Base-by-base conservation (phyloP, 495 filamentous ascomycete species). In the Trichoderma gamsii region DNA sequence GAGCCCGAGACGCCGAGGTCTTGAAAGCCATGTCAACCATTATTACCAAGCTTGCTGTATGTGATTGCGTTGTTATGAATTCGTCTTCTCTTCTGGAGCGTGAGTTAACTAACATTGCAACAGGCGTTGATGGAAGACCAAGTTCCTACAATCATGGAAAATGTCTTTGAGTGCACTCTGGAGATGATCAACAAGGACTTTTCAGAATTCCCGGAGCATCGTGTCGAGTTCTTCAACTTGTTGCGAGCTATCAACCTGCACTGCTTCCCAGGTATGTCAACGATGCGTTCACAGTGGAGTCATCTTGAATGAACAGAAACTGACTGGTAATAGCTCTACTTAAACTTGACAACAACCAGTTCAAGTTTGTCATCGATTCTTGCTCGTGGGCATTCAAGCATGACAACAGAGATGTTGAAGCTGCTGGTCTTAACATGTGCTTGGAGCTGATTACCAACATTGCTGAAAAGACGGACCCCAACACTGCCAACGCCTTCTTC, bases 181-280 rank as follows among this genome's bases (percentile, higher is more conserved):
- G 91, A 97, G 71, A 99, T 99, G 95, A 98, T 99, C 81, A 99
- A 98, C 85, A 99, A 98, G 79, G 94, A 99, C 75, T 99, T 98
- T 81, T 96, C 96, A 63, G 95, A 99, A 76, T 99, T 96, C 77
- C 95, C 95, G 0, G 95, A 99, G 74, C 95, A 98, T 73, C 89
- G 95, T 51, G 95, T 99, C 4, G 93, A 97, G 77, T 99, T 99
- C 77, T 99, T 98, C 85, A 96, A 95, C 77, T 83, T 98, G 38
- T 85, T 99, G 18, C 86, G 96, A 73, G 91, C 93, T 15, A 97
- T 99, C 80, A 99, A 99, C 73, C 80, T 97, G 6, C 89, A 93
- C 76, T 98, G 96, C 78, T 99, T 99, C 87, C 91, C 89, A 38
- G 66, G 66, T 67, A 59, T 38, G 66, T 38, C 63, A 59, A 69